Conservation (phyloP, 805 yeast genomes). For the Yarrowia keelungensis region DNA sequence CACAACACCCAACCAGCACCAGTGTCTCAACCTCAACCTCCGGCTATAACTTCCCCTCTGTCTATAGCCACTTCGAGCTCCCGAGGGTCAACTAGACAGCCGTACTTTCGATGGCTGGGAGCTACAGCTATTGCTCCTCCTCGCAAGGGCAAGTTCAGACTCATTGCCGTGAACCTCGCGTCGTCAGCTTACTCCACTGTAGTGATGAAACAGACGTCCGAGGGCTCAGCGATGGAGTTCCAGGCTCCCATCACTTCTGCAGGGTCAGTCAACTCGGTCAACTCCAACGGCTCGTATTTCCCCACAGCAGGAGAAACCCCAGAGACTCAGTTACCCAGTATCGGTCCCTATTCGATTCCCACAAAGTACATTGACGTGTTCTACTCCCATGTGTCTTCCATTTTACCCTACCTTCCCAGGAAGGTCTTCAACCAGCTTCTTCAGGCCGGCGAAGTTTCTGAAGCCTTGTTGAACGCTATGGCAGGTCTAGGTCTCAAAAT, state of each 20-base stretch:
- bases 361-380: slow-evolving; percentile 39
- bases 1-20: too few species aligned
- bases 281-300: slow-evolving; percentile 24
- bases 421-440: slow-evolving; percentile 43
- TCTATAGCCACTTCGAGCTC: slow-evolving; percentile 10
- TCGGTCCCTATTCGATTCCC: slow-evolving; percentile 32
- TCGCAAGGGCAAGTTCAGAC: slow-evolving; percentile 44
- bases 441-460: slow-evolving; percentile 43
- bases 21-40: neutral
- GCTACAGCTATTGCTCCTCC: slow-evolving; percentile 49
- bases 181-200: slow-evolving; percentile 19
- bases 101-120: slow-evolving; percentile 48
- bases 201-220: slow-evolving; percentile 32
- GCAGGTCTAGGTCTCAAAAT: slow-evolving; percentile 42
- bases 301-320: slow-evolving; percentile 9
- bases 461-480: slow-evolving; percentile 46
- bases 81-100: slow-evolving; percentile 43
- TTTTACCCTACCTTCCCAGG: slow-evolving; percentile 44
- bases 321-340: slow-evolving; percentile 10
- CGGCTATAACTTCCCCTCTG: slow-evolving; percentile 10
- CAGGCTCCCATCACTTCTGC: slow-evolving; percentile 23
- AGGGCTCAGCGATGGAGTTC: slow-evolving; percentile 28
- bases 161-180: slow-evolving; percentile 45
- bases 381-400: slow-evolving; percentile 42
- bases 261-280: slow-evolving; percentile 26